Evolutionary conservation across 139 green algal species (phyloP), one percentile per base, ranked within the genome.

Genomic region (Chlorella ohadii): DNA sequence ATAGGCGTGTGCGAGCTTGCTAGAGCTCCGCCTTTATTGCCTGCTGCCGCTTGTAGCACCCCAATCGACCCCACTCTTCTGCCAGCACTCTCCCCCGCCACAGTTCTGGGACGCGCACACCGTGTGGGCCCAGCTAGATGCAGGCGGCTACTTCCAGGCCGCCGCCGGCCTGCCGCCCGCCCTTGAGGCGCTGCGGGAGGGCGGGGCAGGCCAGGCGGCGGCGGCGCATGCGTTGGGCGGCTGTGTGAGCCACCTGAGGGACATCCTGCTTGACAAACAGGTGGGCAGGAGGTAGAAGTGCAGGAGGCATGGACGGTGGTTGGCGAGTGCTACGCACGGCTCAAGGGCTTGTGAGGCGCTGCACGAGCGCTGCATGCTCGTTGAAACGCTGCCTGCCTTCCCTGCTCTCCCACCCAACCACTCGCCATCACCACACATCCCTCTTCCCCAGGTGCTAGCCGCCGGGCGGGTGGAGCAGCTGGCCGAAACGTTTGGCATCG

Each of bases 191-290:
- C 73, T 79, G 67, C 36, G 68, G 11, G 75, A 28, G 0, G 79
- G 38, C 44, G 70, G 59, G 44, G 70, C 39, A 12, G 76, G 20
- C 20, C 47, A 73, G 41, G 41, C 39, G 31, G 67, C 87, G 27
- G 83, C 79, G 11, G 55, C 77, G 12, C 67, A 78, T 36, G 90
- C 90, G 28, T 73, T 91, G 78, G 90, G 88, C 39, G 88, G 86
- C 51, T 81, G 70, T 79, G 36, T 94, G 11, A 61, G 36, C 20
- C 96, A 95, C 85, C 90, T 98, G 44, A 76, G 85, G 44, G 81
- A 89, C 0, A 82, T 83, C 0, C 82, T 99, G 87, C 90, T 99
- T 67, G 97, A 98, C 84, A 84, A 80, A 63, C 82, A 77, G 73
- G 86, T 84, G 64, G 34, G 15, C n/a, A n/a, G n/a, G n/a, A n/a